Evolutionary conservation across 345 rosid species (phyloP).

Genomic region (Excoecaria cochinchinensis): DNA sequence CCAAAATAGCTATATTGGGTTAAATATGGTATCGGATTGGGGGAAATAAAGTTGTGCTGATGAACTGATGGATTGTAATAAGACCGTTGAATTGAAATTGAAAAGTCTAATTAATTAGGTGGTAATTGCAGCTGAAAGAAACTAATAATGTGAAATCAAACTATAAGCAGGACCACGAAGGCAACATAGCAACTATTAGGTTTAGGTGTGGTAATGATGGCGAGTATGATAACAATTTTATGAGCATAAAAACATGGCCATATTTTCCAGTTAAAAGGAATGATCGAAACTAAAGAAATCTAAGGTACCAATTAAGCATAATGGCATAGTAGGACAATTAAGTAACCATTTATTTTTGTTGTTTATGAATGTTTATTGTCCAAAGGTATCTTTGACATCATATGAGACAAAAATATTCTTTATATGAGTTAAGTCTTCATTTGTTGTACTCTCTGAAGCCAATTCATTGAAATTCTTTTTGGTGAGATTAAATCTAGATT

Average conservation of each 20-base stretch:
- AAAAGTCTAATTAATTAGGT: not conserved
- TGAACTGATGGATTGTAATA: not conserved
- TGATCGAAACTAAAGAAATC: not conserved
- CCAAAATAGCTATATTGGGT: not conserved
- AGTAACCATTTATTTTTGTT: not conserved
- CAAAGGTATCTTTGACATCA: not conserved
- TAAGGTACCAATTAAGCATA: not conserved
- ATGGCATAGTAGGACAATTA: not conserved
- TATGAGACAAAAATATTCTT: not conserved
- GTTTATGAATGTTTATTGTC: not conserved
- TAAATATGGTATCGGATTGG: not conserved
- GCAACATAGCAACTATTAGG: not conserved
- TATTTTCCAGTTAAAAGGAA: not conserved
- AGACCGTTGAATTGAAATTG: not conserved
- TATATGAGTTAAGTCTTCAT: not conserved
- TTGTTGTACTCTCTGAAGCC: not conserved
- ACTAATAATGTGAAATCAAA: not conserved
- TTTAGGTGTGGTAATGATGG: not conserved
- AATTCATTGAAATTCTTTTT: too few relatives aligned
- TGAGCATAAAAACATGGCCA: not conserved
- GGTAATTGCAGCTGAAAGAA: slow-evolving; percentile 3
- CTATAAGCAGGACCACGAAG: slow-evolving; percentile 1
- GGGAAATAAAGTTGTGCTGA: too few relatives aligned
- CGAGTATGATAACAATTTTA: not conserved
- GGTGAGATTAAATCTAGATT: too few relatives aligned